phyloP scores from a whole-genome alignment of 192 early-diverging fungal genomes.

The Coemansia sp. region DNA sequence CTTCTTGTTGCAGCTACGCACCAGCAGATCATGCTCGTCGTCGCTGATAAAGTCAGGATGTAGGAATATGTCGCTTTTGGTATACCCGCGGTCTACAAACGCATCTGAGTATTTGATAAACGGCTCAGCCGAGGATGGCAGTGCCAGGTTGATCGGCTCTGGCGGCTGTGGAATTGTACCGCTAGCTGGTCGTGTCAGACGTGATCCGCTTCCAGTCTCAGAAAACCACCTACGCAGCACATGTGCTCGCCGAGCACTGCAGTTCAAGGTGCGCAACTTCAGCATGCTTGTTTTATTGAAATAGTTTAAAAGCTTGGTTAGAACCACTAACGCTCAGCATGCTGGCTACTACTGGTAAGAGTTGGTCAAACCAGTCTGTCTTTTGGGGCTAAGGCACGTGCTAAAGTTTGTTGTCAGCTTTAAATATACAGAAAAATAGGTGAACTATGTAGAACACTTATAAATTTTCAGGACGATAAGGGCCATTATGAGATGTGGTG shows the following conservation, averaged over 20 bases:
- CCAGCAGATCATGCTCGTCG: conserved; percentile 50
- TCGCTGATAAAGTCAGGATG: conserved; percentile 40
- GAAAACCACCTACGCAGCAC: conserved; percentile 9
- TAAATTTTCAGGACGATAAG: not conserved
- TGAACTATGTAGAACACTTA: too few relatives aligned
- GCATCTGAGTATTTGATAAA: conserved; percentile 30
- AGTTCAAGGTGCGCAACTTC: not conserved
- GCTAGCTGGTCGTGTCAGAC: conserved; percentile 21
- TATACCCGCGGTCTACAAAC: conserved; percentile 19
- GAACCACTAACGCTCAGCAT: too few relatives aligned
- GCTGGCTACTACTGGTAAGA: too few relatives aligned
- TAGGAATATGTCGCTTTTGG: conserved; percentile 37
- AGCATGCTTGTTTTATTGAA: not conserved
- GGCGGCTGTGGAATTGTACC: conserved; percentile 30
- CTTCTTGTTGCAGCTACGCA: conserved; percentile 49
- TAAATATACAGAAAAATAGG: not conserved
- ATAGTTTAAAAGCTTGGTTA: not conserved
- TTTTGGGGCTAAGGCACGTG: not conserved
- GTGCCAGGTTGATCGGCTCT: conserved; percentile 16
- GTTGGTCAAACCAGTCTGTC: not conserved
- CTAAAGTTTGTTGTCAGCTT: not conserved
- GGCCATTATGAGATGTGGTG: not conserved
- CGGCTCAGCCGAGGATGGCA: conserved; percentile 17
- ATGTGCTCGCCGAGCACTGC: not conserved
- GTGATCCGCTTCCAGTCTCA: conserved; percentile 8